Evolutionary conservation across 225 moss, liverwort and hornwort genomes (phyloP).

Genomic region (Polytrichum commune): DNA sequence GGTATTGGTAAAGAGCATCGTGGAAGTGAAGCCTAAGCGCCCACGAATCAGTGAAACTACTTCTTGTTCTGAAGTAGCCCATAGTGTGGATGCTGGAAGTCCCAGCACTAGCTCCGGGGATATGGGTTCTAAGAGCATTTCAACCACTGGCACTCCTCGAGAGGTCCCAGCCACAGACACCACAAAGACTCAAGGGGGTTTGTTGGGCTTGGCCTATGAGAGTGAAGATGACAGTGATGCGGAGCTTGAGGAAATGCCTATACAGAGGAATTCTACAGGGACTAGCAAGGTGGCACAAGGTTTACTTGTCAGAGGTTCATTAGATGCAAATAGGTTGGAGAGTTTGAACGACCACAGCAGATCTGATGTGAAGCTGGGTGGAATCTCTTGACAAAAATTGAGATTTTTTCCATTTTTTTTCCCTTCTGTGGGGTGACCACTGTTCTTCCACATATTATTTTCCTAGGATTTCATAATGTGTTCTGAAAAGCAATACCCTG

Average conservation of each 20-base stretch:
- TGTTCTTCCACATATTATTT: no score
- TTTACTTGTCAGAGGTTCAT: constrained; percentile 4
- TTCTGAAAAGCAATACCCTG: no score
- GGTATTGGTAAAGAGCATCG: constrained; percentile 79
- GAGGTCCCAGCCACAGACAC: constrained; percentile 20
- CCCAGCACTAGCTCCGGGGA: constrained; percentile 44
- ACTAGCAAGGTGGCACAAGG: constrained; percentile 30
- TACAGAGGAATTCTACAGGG: constrained; percentile 23
- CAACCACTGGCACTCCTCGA: constrained; percentile 23
- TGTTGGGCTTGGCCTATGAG: constrained; percentile 85
- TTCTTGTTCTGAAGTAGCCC: constrained; percentile 9
- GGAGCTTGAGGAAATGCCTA: constrained; percentile 32
- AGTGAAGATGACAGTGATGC: constrained; percentile 70
- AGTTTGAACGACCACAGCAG: constrained; percentile 1
- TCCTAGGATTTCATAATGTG: no score
- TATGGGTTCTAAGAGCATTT: constrained; percentile 21
- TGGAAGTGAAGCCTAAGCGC: constrained; percentile 93
- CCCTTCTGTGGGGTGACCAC: no score
- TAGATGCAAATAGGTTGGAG: constrained; percentile 4
- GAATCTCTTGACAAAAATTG: not conserved
- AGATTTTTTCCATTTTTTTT: not conserved
- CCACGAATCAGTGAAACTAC: constrained; percentile 58
- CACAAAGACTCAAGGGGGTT: constrained; percentile 44
- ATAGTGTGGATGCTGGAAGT: constrained; percentile 39
- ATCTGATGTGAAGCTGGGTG: constrained; percentile 7